Base-by-base conservation (phyloP, 225 moss, liverwort and hornwort species). In the Pseudoscleropodium purum region DNA sequence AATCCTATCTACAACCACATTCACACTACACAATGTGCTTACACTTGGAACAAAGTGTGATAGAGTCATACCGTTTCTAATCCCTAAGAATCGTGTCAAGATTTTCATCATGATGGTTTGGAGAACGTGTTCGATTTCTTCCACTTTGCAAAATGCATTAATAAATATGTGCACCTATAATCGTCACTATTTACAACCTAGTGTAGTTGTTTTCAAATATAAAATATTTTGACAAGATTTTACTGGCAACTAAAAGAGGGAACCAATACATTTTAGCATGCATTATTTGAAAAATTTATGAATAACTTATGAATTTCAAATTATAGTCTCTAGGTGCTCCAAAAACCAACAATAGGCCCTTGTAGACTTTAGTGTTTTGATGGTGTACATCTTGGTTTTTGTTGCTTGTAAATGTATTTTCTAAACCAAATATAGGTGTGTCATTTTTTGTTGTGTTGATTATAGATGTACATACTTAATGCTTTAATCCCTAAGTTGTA, bases 171-270 rank as follows among this genome's bases (percentile, higher is more conserved):
- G 4, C n/a, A 11, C n/a, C 1, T 68, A 7, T n/a, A 39, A 39
- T 39, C 0, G 1, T 39, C 25, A 41, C 41, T 39, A 41, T 15
- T 41, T 41, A 26, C 26, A 41, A 72, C 15, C 9, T 72, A 26
- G 5, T 15, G 8, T 41, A 43, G 26, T 41, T 72, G 11, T 12
- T 31, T 20, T 12, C 2, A 19, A 75, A 49, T 2, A 20, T 47
- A 33, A 31, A 49, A 0, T 47, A 31, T 31, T 47, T 75, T 75
- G 31, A 30, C 0, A 75, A 0, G 75, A 31, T 49, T 31, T 49
- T 31, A 49, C 2, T 33, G 4, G 31, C 4, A 33, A 49, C 0
- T 33, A 0, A 19, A 12, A 75, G 7, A 49, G 0, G 4, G 2
- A 11, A 31, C 11, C 7, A 47, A 7, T 1, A 18, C 7, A 72